phyloP scores from a whole-genome alignment of 2,329 filamentous ascomycete species.

The Apiospora malaysiana region DNA sequence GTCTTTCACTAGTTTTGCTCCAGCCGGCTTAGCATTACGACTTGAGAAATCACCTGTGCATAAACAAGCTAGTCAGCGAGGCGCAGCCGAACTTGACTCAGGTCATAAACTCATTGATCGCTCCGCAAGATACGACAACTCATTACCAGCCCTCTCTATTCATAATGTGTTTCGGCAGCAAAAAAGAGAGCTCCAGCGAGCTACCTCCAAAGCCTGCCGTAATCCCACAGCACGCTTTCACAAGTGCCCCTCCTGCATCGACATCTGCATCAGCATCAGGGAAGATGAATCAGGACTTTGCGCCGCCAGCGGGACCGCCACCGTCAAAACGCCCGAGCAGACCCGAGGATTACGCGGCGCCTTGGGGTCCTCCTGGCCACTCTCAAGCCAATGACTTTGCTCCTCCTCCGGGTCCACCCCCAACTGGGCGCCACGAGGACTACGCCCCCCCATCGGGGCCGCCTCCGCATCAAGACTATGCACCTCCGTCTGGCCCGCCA shows the following conservation, averaged over 20 bases:
- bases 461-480: conserved; percentile 27
- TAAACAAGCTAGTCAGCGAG: conserved; percentile 1
- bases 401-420: conserved; percentile 43
- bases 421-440: conserved; percentile 31
- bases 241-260: conserved; percentile 31
- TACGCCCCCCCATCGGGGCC: conserved; percentile 42
- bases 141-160: background rate
- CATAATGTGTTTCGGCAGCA: conserved; percentile 56
- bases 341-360: conserved; percentile 31
- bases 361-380: conserved; percentile 34
- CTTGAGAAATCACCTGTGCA: background rate
- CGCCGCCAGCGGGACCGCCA: conserved; percentile 34
- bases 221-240: conserved; percentile 33
- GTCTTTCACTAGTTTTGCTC: background rate
- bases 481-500: conserved; percentile 30
- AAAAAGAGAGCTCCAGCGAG: conserved; percentile 46
- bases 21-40: background rate
- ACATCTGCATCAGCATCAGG: conserved; percentile 28
- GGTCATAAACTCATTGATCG: conserved; percentile 6
- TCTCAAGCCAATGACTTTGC: conserved; percentile 35
- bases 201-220: conserved; percentile 47
- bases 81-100: conserved; percentile 9
- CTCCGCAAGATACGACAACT: conserved; percentile 5
- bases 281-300: conserved; percentile 27
- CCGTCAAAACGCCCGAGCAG: conserved; percentile 28